A percentile compares a stretch with the other conserved stretches of the same genome.
phyloP scores from a whole-genome alignment of 2,329 filamentous ascomycete genomes.

The Arthroderma sp. region DNA sequence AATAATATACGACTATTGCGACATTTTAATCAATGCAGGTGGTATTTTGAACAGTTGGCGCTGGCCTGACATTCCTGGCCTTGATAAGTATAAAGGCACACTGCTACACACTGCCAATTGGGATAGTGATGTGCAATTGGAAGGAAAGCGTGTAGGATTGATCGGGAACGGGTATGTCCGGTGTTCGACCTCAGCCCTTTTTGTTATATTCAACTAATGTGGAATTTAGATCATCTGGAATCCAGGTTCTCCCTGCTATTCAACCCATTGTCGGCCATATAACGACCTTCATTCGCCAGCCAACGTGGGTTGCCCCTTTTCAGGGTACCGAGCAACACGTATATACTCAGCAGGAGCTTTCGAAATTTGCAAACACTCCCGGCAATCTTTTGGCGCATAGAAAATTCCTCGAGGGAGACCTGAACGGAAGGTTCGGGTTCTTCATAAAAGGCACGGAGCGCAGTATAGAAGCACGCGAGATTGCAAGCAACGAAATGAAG shows the following conservation, averaged over 20 bases:
- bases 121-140: conserved; percentile 17
- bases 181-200: too few relatives aligned
- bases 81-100: conserved; percentile 33
- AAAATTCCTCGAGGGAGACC: conserved; percentile 18
- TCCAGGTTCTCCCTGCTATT: conserved; percentile 28
- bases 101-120: conserved; percentile 32
- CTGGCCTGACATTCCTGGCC: conserved; percentile 34
- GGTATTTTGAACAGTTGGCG: conserved; percentile 20
- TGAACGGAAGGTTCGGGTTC: not conserved
- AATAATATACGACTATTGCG: not conserved
- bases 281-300: conserved; percentile 8
- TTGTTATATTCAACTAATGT: not conserved
- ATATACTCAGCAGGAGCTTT: not conserved
- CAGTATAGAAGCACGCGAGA: not conserved
- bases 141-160: conserved; percentile 17
- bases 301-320: conserved; percentile 11
- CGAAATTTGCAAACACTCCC: not conserved
- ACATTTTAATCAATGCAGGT: not conserved
- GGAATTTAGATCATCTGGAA: conserved; percentile 20
- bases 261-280: conserved; percentile 8
- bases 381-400: conserved; percentile 16
- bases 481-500: not conserved
- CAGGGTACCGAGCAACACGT: not conserved
- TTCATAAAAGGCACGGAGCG: not conserved
- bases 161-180: conserved; percentile 15